Evolutionary conservation across 306 rosid species (phyloP).

Genomic region (Cajanus cajan): DNA sequence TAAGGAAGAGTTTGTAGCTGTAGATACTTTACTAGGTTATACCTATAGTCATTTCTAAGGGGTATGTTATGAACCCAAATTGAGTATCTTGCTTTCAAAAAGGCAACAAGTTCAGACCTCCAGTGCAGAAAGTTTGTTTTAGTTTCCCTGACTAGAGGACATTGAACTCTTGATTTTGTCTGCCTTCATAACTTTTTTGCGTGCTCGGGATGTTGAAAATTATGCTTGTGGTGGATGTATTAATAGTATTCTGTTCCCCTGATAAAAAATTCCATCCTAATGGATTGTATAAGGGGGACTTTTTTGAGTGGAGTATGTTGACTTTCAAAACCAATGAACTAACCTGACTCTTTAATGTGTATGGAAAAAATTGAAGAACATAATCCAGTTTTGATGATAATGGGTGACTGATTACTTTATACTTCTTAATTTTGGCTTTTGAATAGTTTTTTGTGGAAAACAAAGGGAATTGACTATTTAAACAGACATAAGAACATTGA

Average conservation of each 20-base stretch:
- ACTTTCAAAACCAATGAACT: not conserved
- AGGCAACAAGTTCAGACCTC: not conserved
- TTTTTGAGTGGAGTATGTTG: not conserved
- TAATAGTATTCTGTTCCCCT: not conserved
- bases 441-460: not conserved
- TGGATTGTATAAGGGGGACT: not conserved
- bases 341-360: not conserved
- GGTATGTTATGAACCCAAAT: slow-evolving; percentile 19
- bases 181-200: not conserved
- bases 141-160: not conserved
- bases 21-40: slow-evolving; percentile 2
- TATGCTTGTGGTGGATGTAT: not conserved
- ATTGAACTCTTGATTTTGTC: not conserved
- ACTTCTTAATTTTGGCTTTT: not conserved
- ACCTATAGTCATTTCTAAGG: not conserved
- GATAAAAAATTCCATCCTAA: not conserved
- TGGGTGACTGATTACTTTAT: not conserved
- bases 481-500: not conserved
- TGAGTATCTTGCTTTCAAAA: not conserved
- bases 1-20: not conserved
- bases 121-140: not conserved
- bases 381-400: not conserved
- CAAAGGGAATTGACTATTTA: not conserved
- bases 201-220: not conserved
- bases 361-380: not conserved